phyloP scores from a whole-genome alignment of 1,284 basidiomycete genomes.

The Cutaneotrichosporon sp. region DNA sequence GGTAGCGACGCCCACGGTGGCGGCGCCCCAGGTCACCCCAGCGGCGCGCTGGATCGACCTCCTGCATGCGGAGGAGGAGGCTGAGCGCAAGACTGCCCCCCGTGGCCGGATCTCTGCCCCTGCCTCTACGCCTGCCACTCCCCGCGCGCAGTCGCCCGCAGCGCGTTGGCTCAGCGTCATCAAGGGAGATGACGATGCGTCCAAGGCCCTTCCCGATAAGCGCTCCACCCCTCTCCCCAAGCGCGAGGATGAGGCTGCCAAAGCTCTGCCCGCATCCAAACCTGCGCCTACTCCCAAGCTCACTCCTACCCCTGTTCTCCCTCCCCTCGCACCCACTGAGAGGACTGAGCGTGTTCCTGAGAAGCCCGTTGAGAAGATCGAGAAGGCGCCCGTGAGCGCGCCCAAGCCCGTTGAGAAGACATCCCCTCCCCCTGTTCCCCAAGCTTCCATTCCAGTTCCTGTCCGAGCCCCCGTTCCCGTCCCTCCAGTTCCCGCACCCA shows the following conservation, averaged over 20 bases:
- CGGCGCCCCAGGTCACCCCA: neutral
- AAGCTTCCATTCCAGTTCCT: neutral
- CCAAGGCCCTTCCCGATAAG: too few relatives aligned
- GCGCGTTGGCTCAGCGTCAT: neutral
- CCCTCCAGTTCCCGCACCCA: neutral
- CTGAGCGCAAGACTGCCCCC: neutral
- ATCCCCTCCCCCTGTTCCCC: neutral
- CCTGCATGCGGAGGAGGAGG: slow-evolving; percentile 3
- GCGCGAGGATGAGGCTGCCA: neutral
- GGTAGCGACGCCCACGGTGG: neutral
- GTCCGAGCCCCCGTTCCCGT: slow-evolving; percentile 2
- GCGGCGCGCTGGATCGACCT: slow-evolving; percentile 5
- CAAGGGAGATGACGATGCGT: neutral
- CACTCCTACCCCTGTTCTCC: slow-evolving; percentile 1
- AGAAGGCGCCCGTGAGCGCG: neutral
- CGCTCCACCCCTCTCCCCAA: too few relatives aligned
- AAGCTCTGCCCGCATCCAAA: neutral
- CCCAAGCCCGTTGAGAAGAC: slow-evolving; percentile 1
- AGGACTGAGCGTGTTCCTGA: neutral
- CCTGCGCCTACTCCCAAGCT: neutral
- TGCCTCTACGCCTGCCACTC: neutral
- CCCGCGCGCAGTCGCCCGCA: neutral
- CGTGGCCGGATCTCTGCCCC: neutral
- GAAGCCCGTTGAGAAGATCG: slow-evolving; percentile 6
- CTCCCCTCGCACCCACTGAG: neutral